Base-by-base conservation (phyloP, 306 rosid genomes). In the Dryas octopetala region DNA sequence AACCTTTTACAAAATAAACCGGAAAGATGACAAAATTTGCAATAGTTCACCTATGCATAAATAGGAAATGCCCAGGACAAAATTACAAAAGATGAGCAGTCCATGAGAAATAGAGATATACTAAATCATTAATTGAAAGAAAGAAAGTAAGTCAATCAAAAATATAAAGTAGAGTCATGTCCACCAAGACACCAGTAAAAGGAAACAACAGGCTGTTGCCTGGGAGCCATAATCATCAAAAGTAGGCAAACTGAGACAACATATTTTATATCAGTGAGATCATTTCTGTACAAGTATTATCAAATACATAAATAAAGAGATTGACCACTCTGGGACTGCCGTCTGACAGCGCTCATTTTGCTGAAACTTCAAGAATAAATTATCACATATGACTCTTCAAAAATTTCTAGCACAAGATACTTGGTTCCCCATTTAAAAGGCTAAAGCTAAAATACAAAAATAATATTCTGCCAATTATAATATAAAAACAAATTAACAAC, bases 401-500 rank as follows among this genome's bases (percentile, higher is more conserved):
- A 55, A 7, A 19, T 2, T 6, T 19, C 76, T 23, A 10, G 76
- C 62, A 71, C 55, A 44, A 58, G 26, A 43, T 6, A 46, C 44
- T 15, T 1, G 46, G 67, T 19, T 13, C 50, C 16, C 9, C 2
- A 68, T 28, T 44, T 51, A 68, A 68, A 50, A 49, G 44, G 8
- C 13, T 9, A 64, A 43, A 70, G 38, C 47, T 67, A 32, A 47
- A 71, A 44, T 2, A 68, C 49, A 32, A 52, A 1, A 0, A 15
- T 5, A 23, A 50, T 1, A 70, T 6, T 6, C 13, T 65, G 5
- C 19, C 0, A 5, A 44, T 15, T 13, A 40, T 44, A 40, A 15
- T 48, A 47, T 11, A 64, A 46, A 46, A 52, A 28, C 16, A 75
- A 70, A 44, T 67, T 62, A 78, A 57, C 44, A 71, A 58, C 47